Percentiles rank a stretch among this genome's conserved stretches.
phyloP scores from a whole-genome alignment of 208 protist species.

The Leishmania lainsoni region DNA sequence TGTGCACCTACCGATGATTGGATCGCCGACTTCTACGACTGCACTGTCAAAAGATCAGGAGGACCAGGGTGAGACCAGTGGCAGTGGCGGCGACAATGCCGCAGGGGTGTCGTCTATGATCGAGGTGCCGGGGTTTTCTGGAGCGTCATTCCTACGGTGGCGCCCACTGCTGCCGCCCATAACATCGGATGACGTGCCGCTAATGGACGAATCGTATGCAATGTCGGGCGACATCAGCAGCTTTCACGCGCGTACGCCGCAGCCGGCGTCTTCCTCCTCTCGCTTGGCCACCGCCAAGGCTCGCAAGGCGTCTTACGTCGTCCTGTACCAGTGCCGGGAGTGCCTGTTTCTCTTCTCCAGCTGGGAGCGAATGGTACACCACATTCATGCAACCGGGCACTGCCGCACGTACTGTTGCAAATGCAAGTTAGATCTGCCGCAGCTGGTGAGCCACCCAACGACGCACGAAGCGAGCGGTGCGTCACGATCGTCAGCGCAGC shows the following conservation, averaged over 20 bases:
- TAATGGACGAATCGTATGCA: constrained; percentile 28
- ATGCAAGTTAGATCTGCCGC: constrained; percentile 26
- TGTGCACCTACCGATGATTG: neutral
- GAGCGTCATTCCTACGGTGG: constrained; percentile 28
- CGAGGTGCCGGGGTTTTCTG: constrained; percentile 23
- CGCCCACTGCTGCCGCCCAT: constrained; percentile 30
- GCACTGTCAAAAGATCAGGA: neutral
- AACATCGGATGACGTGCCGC: constrained; percentile 25
- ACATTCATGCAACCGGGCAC: constrained; percentile 47
- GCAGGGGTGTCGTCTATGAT: constrained; percentile 12
- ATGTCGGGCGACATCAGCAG: constrained; percentile 5
- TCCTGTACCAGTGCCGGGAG: constrained; percentile 74
- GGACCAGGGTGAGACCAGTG: neutral
- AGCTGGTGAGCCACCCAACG: constrained; percentile 24
- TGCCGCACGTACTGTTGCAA: constrained; percentile 45
- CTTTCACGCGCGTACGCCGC: neutral
- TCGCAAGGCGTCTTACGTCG: constrained; percentile 38
- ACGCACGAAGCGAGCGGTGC: constrained; percentile 9
- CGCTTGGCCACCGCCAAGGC: neutral
- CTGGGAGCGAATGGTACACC: constrained; percentile 48
- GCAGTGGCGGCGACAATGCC: neutral
- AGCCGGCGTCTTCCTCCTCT: neutral
- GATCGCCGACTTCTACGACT: neutral
- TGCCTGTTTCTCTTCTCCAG: constrained; percentile 60
- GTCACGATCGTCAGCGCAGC: neutral